These are phyloP conservation scores for Akanthomyces dipterigenus DNA, from an alignment of 2,329 filamentous ascomycete species.

Conservation along the genomic window DNA sequence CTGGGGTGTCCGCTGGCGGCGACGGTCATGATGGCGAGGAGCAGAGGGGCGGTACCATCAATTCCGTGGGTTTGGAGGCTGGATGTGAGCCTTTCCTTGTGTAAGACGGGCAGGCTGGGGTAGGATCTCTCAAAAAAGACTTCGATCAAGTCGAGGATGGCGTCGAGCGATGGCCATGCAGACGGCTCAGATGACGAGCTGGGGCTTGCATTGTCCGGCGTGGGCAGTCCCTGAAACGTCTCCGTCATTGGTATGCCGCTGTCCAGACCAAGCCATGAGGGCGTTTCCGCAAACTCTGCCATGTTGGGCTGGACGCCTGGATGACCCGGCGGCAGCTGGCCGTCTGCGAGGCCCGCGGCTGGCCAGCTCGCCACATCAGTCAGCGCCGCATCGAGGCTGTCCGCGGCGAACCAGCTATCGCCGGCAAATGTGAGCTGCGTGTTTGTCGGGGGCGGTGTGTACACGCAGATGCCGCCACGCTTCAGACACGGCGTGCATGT, in stretches of 20 bases:
- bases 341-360: not conserved
- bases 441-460: not conserved
- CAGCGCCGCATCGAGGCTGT: not conserved
- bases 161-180: constrained; percentile 11
- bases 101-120: constrained; percentile 17
- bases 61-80: not conserved
- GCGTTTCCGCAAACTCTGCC: not conserved
- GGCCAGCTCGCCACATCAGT: not conserved
- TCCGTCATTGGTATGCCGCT: not conserved
- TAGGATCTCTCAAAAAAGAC: constrained; percentile 20
- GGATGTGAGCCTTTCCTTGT: constrained; percentile 10
- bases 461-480: constrained; percentile 19
- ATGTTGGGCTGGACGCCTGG: not conserved
- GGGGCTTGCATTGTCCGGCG: not conserved
- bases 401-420: not conserved
- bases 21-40: constrained; percentile 18
- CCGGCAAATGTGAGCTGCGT: not conserved
- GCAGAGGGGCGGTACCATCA: not conserved
- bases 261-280: not conserved
- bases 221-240: not conserved
- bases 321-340: not conserved
- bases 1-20: constrained; percentile 17
- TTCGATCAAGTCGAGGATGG: constrained; percentile 16
- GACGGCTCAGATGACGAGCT: not conserved
- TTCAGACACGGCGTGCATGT: constrained; percentile 17